Evolutionary conservation across 2,329 filamentous ascomycete genomes (phyloP).

Genomic region (Aspergillus udagawae): DNA sequence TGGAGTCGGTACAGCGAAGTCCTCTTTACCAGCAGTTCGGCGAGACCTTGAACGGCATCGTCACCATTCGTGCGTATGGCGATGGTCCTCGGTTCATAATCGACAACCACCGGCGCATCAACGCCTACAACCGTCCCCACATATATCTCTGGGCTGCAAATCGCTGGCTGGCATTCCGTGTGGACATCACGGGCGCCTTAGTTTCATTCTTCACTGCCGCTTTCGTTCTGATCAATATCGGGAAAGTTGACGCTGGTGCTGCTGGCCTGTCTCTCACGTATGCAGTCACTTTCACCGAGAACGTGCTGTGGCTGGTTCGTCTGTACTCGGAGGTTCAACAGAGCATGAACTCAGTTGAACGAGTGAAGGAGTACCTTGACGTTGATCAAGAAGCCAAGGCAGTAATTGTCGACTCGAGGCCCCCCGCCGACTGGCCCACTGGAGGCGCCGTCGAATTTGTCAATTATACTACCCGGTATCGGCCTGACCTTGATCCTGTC

Average conservation of each 20-base stretch:
- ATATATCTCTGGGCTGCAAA: constrained; percentile 97
- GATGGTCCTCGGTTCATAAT: constrained; percentile 90
- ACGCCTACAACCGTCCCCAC: constrained; percentile 87
- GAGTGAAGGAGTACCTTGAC: constrained; percentile 94
- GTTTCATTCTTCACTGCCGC: constrained; percentile 91
- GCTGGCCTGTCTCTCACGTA: constrained; percentile 94
- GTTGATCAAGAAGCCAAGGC: constrained; percentile 87
- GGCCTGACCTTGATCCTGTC: constrained; percentile 81
- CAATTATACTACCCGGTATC: constrained; percentile 83
- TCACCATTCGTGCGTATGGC: constrained; percentile 93
- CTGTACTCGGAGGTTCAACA: constrained; percentile 95
- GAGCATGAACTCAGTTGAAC: constrained; percentile 99
- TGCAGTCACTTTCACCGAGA: constrained; percentile 94
- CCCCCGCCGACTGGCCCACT: constrained; percentile 76
- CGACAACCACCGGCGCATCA: constrained; percentile 83
- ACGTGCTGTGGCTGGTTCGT: constrained; percentile 92
- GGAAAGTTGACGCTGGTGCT: constrained; percentile 80
- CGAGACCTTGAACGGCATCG: constrained; percentile 90
- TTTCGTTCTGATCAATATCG: constrained; percentile 81
- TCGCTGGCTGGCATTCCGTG: constrained; percentile 90
- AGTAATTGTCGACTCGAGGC: constrained; percentile 72
- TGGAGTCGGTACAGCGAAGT: constrained; percentile 91
- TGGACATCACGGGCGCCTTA: constrained; percentile 83
- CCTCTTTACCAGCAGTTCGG: constrained; percentile 97
- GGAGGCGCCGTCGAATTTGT: constrained; percentile 83